Evolutionary conservation across 371 early-diverging fungal genomes (phyloP), one percentile per base, ranked within the genome.

Genomic region (Ordospora pajunii): DNA sequence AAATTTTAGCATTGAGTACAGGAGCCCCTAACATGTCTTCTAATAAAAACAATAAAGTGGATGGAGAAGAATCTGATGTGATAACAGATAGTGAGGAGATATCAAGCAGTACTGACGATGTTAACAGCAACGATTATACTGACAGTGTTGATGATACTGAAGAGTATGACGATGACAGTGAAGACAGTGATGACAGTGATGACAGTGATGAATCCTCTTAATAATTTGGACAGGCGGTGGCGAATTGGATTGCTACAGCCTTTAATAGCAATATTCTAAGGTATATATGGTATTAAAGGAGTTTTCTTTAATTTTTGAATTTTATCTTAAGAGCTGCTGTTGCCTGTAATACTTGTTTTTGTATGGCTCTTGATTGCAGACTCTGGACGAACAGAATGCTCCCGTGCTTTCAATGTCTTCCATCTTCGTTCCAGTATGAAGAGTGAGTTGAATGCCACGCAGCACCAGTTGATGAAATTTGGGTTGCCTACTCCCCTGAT

Each of bases 391-490:
- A 32, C 32, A 5, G 5, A 5, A 5, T 32, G 32, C 5, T 32
- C 32, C 5, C 32, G 32, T 32, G 32, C 32, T 32, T n/a, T 58
- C 37, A 58, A 19, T 7, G 17, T 37, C 6, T 11, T 37, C 37
- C 58, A 32, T 14, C 58, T 58, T 17, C 58, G 27, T 37, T 58
- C 58, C 3, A 66, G 1, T 17, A 70, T 70, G 52, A 46, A 70
- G 43, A 70, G 52, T n/a, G n/a, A 70, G 11, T 43, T 49, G 40
- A 70, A 70, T 22, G 44, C 40, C 11, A 52, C 22, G 21, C 19
- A 70, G n/a, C 43, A 44, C 72, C 72, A 71, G 17, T 51, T 51
- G 62, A 71, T 37, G 48, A 71, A 71, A 42, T 71, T 71, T 12
- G 72, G 72, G n/a, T 71, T 71, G 9, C 45, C 72, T 44, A 71